Evolutionary conservation across 805 yeast species (phyloP).

Genomic region (Wickerhamomyces strasburgensis): DNA sequence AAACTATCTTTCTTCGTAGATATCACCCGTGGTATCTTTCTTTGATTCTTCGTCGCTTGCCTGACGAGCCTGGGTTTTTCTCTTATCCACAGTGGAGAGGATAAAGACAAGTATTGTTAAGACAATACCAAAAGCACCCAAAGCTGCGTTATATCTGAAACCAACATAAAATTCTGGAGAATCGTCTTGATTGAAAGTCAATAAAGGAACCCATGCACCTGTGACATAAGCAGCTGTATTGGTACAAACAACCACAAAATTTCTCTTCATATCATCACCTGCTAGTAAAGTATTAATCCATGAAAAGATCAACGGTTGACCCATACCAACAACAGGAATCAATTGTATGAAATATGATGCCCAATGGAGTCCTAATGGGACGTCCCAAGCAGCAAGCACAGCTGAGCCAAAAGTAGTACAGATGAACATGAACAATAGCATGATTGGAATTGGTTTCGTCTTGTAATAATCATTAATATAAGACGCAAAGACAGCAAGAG

Average conservation of each 20-base stretch:
- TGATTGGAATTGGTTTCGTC: slow-evolving; percentile 32
- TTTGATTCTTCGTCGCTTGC: not conserved
- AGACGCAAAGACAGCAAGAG: slow-evolving; percentile 30
- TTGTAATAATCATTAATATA: slow-evolving; percentile 34
- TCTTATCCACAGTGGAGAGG: slow-evolving; percentile 22
- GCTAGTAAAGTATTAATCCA: slow-evolving; percentile 48
- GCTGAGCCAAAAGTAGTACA: slow-evolving; percentile 38
- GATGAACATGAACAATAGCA: slow-evolving; percentile 34
- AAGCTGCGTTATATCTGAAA: slow-evolving; percentile 33
- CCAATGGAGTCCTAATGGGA: slow-evolving; percentile 46
- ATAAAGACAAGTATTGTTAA: slow-evolving; percentile 25
- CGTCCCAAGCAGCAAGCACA: slow-evolving; percentile 41
- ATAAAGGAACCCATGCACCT: slow-evolving; percentile 36
- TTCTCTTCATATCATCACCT: slow-evolving; percentile 28
- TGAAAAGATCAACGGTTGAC: slow-evolving; percentile 51
- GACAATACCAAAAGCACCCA: slow-evolving; percentile 29
- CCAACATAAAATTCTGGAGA: slow-evolving; percentile 34
- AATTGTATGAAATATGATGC: slow-evolving; percentile 45
- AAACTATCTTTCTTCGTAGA: not conserved
- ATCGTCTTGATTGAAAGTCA: slow-evolving; percentile 34
- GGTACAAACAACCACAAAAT: slow-evolving; percentile 34
- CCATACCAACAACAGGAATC: slow-evolving; percentile 39
- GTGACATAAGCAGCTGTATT: slow-evolving; percentile 39
- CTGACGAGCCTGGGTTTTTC: not conserved
- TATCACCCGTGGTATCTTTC: not conserved